Evolutionary conservation across 2,329 filamentous ascomycete genomes (phyloP).

Genomic region (Rhynchosporium graminicola): DNA sequence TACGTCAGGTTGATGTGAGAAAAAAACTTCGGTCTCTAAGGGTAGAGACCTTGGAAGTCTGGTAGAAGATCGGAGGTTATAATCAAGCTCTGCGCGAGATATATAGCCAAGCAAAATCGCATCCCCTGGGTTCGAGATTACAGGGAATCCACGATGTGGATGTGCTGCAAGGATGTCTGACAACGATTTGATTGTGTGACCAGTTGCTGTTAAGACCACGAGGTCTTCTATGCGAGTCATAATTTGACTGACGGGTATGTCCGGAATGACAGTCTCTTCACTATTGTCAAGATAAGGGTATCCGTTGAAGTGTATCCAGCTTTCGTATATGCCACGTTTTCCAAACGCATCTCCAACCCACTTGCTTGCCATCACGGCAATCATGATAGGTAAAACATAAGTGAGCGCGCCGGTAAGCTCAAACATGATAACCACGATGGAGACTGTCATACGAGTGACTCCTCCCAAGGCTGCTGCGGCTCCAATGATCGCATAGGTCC

Average conservation of each 20-base stretch:
- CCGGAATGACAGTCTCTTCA: constrained; percentile 75
- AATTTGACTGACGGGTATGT: constrained; percentile 81
- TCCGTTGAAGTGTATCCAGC: constrained; percentile 94
- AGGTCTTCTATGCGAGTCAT: constrained; percentile 94
- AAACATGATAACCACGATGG: constrained; percentile 99
- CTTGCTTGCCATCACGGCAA: constrained; percentile 96
- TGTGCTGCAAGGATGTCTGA: constrained; percentile 70
- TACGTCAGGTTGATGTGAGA: constrained; percentile 78
- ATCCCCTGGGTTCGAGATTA: constrained; percentile 76
- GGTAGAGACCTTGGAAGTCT: constrained; percentile 60
- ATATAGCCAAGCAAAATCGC: constrained; percentile 90
- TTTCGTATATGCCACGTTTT: constrained; percentile 91
- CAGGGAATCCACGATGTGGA: constrained; percentile 86
- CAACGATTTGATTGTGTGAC: constrained; percentile 81
- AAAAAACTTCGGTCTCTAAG: constrained; percentile 76
- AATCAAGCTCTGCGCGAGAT: constrained; percentile 83
- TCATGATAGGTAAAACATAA: constrained; percentile 98
- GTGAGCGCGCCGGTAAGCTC: constrained; percentile 94
- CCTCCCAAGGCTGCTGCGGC: constrained; percentile 93
- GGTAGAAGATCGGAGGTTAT: constrained; percentile 68
- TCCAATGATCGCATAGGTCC: constrained; percentile 94
- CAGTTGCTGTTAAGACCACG: constrained; percentile 80
- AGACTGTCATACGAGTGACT: constrained; percentile 94
- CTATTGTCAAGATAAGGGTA: constrained; percentile 95
- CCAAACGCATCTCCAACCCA: constrained; percentile 98